Evolutionary conservation across 2,329 filamentous ascomycete genomes (phyloP).

Genomic region (Fusarium sp.): DNA sequence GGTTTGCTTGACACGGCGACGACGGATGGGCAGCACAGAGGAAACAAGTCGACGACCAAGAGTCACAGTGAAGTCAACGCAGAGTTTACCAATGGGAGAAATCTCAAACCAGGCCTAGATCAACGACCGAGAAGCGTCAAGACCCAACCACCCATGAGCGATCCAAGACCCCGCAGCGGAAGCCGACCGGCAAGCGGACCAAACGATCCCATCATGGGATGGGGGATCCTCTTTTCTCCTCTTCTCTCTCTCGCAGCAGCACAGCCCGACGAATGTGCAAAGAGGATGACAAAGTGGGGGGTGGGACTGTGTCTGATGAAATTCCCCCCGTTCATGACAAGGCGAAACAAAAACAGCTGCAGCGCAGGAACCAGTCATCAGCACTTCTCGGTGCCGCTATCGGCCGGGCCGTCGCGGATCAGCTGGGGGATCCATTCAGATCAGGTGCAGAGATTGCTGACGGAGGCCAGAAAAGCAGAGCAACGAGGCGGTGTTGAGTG

Average conservation of each 20-base stretch:
- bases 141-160: constrained; percentile 22
- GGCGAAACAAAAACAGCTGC: constrained; percentile 11
- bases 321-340: constrained; percentile 16
- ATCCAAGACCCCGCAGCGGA: constrained; percentile 25
- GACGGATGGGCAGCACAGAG: constrained; percentile 9
- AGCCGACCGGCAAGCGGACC: constrained; percentile 13
- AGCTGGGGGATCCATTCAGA: constrained; percentile 13
- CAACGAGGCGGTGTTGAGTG: constrained; percentile 17
- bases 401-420: constrained; percentile 10
- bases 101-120: constrained; percentile 10
- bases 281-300: constrained; percentile 23
- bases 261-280: constrained; percentile 16
- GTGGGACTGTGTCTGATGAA: constrained; percentile 6
- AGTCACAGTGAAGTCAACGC: constrained; percentile 14
- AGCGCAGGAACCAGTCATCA: not conserved
- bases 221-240: constrained; percentile 26
- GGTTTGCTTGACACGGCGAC: constrained; percentile 3
- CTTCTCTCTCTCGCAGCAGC: constrained; percentile 12
- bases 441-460: constrained; percentile 14
- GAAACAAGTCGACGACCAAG: constrained; percentile 1
- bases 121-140: constrained; percentile 19
- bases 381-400: constrained; percentile 1
- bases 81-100: constrained; percentile 28
- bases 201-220: constrained; percentile 37
- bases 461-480: not conserved